Conservation (phyloP, 2,329 filamentous ascomycete species). For the Colletotrichum tanaceti region DNA sequence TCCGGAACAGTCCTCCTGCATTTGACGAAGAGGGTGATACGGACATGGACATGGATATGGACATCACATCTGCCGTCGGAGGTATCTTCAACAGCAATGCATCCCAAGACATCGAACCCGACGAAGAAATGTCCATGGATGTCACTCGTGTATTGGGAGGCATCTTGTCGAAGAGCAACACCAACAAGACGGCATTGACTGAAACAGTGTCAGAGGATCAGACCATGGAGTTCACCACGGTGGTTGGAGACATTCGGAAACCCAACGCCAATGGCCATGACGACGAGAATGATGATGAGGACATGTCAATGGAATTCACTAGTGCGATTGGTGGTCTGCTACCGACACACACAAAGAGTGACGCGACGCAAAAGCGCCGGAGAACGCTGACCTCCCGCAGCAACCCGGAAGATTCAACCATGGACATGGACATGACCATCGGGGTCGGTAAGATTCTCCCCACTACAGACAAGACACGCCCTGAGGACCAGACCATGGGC, state of each 20-base stretch:
- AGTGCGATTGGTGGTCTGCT: conserved; percentile 71
- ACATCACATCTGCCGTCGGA: conserved; percentile 67
- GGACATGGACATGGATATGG: conserved; percentile 64
- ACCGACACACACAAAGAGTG: conserved; percentile 44
- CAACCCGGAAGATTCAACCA: conserved; percentile 47
- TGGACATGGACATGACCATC: conserved; percentile 71
- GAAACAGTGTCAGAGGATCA: conserved; percentile 61
- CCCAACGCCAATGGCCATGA: conserved; percentile 47
- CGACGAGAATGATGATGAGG: conserved; percentile 64
- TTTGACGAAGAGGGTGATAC: conserved; percentile 48
- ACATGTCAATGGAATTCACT: conserved; percentile 84
- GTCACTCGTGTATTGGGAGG: conserved; percentile 85
- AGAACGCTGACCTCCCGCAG: conserved; percentile 44
- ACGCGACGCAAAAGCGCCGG: conserved; percentile 43
- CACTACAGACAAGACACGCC: conserved; percentile 41
- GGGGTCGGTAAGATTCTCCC: conserved; percentile 67
- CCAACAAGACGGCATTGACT: background rate
- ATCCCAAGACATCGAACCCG: conserved; percentile 57
- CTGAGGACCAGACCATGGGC: conserved; percentile 60
- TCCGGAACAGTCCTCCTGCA: background rate
- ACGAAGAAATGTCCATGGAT: conserved; percentile 90
- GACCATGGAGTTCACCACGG: conserved; percentile 88
- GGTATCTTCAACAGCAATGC: conserved; percentile 58
- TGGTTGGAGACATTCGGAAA: conserved; percentile 75
- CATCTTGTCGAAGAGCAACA: conserved; percentile 68